Evolutionary conservation across 2,329 filamentous ascomycete species (phyloP).

Genomic region (Akanthomyces dipterigenus): DNA sequence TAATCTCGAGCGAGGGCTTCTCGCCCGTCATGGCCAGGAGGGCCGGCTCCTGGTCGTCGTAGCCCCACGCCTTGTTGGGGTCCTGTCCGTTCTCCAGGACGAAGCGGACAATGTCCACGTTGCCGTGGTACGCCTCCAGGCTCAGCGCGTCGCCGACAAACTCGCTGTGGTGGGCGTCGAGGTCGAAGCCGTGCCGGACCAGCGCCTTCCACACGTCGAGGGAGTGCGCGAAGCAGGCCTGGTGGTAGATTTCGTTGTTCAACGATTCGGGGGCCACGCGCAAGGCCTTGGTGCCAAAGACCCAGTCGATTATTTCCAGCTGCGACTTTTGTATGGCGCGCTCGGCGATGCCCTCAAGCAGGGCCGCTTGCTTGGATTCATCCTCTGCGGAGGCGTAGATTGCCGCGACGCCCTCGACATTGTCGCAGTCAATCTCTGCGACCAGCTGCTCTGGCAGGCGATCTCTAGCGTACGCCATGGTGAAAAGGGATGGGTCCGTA

Average conservation of each 20-base stretch:
- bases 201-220: background rate
- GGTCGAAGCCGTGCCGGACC: background rate
- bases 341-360: background rate
- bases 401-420: background rate
- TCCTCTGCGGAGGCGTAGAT: background rate
- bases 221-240: background rate
- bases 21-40: background rate
- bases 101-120: background rate
- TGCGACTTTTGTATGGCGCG: background rate
- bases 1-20: background rate
- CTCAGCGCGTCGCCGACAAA: background rate
- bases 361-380: background rate
- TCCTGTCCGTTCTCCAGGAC: background rate
- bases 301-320: background rate
- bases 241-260: background rate
- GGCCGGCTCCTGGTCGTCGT: background rate
- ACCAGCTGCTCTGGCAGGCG: background rate
- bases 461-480: background rate
- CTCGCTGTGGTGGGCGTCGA: background rate
- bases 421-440: background rate
- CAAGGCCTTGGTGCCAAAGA: background rate
- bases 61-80: background rate
- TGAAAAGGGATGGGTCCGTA: background rate
- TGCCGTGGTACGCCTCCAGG: background rate
- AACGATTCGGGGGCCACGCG: background rate